Base-by-base conservation (phyloP, 1,284 basidiomycete species). In the Mycena sp. region DNA sequence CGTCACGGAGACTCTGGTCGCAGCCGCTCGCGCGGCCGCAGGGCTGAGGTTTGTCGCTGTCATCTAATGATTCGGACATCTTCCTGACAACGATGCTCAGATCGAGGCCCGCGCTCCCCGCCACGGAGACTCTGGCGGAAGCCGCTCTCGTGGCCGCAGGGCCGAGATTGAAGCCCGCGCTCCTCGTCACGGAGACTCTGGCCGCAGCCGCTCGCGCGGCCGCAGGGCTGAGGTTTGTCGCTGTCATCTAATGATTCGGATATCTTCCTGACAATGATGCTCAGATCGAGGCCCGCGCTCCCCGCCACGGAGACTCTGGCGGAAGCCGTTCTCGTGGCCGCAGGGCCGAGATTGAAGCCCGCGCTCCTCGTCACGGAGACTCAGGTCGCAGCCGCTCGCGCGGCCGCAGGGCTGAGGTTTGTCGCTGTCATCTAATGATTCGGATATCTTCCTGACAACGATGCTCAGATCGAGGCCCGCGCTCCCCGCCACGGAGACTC, bases 401-500 rank as follows among this genome's bases (percentile, higher is more conserved):
- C 16, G 51, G 38, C 0, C 51, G 51, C 11, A 43, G 54, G 7
- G 30, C 21, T 3, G 54, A 56, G 54, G 44, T 46, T 28, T 9
- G 54, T 19, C 14, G 12, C 17, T 30, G 6, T 28, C 4, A 12
- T 35, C 23, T 25, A 12, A 10, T 9, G n/a, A 30, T 23, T n/a
- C n/a, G 11, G 21, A 17, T 14, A 51, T 29, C n/a, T 11, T 12
- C 17, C 11, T 26, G 17, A 35, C 19, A n/a, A n/a, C 17, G 12
- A 17, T 29, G n/a, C 25, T 28, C 44, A 58, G 46, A 28, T 58
- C 38, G 48, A 58, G 38, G 56, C 46, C 6, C 35, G 56, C 2
- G 11, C 14, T 12, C 56, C 56, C 2, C 46, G 46, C 5, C 56
- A 50, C 45, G 56, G 55, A 6, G 55, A 57, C 37, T 41, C 35